Evolutionary conservation across 2,329 filamentous ascomycete genomes (phyloP).

Genomic region (Podosphaera aphanis): DNA sequence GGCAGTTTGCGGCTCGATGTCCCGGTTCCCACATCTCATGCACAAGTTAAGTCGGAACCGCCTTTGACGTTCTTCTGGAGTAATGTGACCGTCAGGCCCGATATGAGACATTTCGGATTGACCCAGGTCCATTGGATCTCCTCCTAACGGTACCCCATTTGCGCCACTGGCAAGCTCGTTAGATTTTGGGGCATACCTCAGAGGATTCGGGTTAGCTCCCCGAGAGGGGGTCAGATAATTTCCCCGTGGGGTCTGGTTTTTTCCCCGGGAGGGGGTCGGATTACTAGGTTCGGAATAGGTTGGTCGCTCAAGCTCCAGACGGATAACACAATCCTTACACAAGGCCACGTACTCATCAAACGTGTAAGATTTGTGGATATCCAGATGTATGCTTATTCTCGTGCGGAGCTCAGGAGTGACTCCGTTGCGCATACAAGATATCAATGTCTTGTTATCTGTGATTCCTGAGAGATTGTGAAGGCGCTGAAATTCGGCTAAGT

Average conservation of each 20-base stretch:
- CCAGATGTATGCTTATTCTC: background rate
- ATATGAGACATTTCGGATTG: background rate
- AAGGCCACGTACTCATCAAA: background rate
- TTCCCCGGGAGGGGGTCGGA: background rate
- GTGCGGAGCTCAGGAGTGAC: background rate
- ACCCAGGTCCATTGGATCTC: background rate
- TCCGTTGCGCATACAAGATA: background rate
- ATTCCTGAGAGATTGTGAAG: background rate
- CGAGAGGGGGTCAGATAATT: too few relatives aligned
- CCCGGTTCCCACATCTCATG: background rate
- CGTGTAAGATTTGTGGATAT: background rate
- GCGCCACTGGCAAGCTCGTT: background rate
- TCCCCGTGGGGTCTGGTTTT: too few relatives aligned
- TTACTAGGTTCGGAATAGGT: background rate
- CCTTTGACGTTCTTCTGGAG: background rate
- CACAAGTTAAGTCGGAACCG: background rate
- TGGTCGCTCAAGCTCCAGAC: background rate
- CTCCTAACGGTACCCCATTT: background rate
- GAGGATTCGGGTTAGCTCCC: background rate
- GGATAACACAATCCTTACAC: background rate
- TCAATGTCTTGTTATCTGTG: background rate
- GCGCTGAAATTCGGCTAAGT: background rate
- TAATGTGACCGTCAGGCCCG: background rate
- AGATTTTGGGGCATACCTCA: background rate
- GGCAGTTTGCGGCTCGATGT: background rate